phyloP scores from a whole-genome alignment of 352 stramenopile species.

The Elongisporangium anandrum region DNA sequence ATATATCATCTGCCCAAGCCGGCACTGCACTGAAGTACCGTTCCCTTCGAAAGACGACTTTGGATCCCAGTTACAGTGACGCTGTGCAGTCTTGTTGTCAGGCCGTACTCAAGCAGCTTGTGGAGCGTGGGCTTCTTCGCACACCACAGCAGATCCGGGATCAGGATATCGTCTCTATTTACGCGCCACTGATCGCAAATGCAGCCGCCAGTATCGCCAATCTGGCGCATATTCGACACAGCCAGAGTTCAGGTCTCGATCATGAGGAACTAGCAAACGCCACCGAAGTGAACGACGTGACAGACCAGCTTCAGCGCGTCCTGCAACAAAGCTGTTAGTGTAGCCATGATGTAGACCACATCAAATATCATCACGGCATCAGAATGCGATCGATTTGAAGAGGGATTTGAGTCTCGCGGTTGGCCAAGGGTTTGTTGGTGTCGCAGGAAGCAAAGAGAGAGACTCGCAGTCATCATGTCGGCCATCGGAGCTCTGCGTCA shows the following conservation, averaged over 20 bases:
- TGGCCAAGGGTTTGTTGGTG: background rate
- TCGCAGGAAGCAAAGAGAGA: conserved; percentile 11
- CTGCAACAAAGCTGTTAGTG: conserved; percentile 1
- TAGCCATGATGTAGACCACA: background rate
- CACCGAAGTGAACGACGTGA: conserved; percentile 12
- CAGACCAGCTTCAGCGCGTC: conserved; percentile 6
- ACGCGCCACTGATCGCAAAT: conserved; percentile 51
- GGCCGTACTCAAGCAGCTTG: conserved; percentile 43
- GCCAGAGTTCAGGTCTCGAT: background rate
- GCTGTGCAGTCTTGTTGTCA: conserved; percentile 32
- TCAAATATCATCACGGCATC: background rate
- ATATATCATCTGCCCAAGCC: conserved; percentile 25
- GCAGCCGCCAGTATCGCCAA: conserved; percentile 35
- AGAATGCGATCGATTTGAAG: conserved; percentile 1
- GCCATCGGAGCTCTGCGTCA: conserved; percentile 77
- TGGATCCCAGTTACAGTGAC: conserved; percentile 42
- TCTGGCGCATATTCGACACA: background rate
- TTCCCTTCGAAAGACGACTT: conserved; percentile 45
- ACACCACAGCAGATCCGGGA: conserved; percentile 50
- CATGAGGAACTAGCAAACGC: conserved; percentile 2
- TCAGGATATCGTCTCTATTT: conserved; percentile 41
- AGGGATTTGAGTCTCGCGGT: background rate
- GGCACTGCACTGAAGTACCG: conserved; percentile 36
- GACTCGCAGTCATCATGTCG: conserved; percentile 49
- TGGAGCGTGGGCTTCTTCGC: conserved; percentile 29